These are phyloP conservation scores for Colletotrichum agaves DNA, from an alignment of 2,329 filamentous ascomycete species.

Conservation along the genomic window DNA sequence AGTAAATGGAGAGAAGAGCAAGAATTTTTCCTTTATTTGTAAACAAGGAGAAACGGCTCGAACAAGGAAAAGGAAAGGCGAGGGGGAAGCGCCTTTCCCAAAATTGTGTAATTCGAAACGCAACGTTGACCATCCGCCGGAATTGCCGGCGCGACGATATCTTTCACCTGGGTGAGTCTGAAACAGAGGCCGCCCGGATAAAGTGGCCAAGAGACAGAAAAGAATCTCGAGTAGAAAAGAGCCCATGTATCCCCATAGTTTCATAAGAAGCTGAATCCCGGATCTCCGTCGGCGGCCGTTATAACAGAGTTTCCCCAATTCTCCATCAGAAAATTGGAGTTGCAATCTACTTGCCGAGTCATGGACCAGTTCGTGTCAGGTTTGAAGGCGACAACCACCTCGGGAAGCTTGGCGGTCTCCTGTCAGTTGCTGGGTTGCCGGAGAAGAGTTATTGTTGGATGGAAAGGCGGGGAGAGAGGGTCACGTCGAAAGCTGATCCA, in stretches of 20 bases:
- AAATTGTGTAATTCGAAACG: background rate
- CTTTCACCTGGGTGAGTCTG: background rate
- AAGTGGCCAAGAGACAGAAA: background rate
- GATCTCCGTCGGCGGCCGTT: background rate
- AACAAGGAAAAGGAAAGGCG: background rate
- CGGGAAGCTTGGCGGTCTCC: constrained; percentile 1
- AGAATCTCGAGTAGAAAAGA: background rate
- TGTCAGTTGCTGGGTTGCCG: background rate
- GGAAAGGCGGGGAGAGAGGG: constrained; percentile 2
- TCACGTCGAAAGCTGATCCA: background rate
- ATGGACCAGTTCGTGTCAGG: constrained; percentile 28
- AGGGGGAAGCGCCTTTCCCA: background rate
- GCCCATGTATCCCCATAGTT: background rate
- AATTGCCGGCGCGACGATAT: background rate
- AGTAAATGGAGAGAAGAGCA: background rate
- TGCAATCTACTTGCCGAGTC: constrained; percentile 30
- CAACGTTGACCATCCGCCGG: background rate
- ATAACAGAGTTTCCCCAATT: constrained; percentile 14
- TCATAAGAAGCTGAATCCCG: constrained; percentile 23
- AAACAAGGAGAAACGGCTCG: background rate
- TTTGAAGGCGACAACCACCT: constrained; percentile 3
- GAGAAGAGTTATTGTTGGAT: background rate
- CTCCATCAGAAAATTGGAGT: constrained; percentile 26
- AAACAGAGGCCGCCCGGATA: constrained; percentile 20
- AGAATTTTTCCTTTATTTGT: background rate